Evolutionary conservation across 2,329 filamentous ascomycete genomes (phyloP), one percentile per base, ranked within the genome.

Genomic region (Scedosporium boydii): DNA sequence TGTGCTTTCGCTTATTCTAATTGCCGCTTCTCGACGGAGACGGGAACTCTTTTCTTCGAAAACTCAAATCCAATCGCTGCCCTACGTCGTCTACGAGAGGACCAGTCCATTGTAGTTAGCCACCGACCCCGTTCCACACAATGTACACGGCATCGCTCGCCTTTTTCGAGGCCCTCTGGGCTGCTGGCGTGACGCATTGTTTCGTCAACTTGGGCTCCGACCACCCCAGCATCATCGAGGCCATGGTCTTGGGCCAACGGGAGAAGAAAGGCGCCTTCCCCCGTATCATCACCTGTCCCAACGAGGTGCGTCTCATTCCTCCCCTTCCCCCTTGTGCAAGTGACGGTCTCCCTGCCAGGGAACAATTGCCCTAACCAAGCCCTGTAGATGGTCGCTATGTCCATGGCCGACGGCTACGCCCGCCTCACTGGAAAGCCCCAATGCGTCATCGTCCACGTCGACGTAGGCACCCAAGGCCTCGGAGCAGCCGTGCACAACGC

Each of bases 361-460:
- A 21, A 63, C 55, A n/a, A 3, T 48, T 48, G n/a, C 53, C 38
- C 46, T 59, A 51, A 23, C 29, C 44, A n/a, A 18, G 34, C 38
- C 58, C 55, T 21, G n/a, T 65, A 91, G 86, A 93, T 93, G 89
- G 89, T 93, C 6, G 90, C 90, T 26, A 82, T 93, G 68, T 93
- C 89, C 63, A 90, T 91, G 87, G 90, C 90, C 14, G 90, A 93
- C 72, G 90, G 90, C 60, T 92, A 90, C 69, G 89, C 90, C 44
- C 82, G 88, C 38, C 74, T 90, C 44, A 91, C 87, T 6, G 84
- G 84, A 61, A 84, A 88, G 67, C 87, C 89, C 0, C 89, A 93
- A 74, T 87, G 84, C 64, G 89, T 93, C 12, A 88, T 93, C 65
- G 83, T 93, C 2, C 89, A 93, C 69, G 89, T 93, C 63, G 89